Evolutionary conservation across 2,329 filamentous ascomycete species (phyloP).

Genomic region (Diaporthe ilicicola): DNA sequence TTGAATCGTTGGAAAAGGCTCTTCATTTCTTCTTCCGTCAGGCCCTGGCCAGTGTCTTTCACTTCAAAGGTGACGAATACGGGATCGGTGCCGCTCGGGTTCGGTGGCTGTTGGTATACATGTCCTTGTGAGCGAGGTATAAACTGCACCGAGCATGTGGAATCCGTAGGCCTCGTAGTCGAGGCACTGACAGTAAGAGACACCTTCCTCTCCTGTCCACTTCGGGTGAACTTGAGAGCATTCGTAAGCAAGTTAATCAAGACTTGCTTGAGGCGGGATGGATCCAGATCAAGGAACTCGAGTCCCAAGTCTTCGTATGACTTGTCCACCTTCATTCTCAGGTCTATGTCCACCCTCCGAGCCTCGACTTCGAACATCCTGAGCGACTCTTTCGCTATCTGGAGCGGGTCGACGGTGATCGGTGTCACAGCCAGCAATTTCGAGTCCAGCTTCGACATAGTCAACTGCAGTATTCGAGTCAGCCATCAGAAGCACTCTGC

Average conservation of each 20-base stretch:
- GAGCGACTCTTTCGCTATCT: conserved; percentile 71
- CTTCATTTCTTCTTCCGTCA: conserved; percentile 73
- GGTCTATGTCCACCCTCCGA: conserved; percentile 72
- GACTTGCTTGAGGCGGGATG: conserved; percentile 78
- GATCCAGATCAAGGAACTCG: conserved; percentile 75
- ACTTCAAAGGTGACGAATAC: conserved; percentile 78
- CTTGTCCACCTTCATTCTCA: conserved; percentile 69
- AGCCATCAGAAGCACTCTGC: not conserved
- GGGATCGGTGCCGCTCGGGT: conserved; percentile 49
- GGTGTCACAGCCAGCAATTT: conserved; percentile 78
- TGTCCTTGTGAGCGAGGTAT: conserved; percentile 64
- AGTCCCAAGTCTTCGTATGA: conserved; percentile 66
- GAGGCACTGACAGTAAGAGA: conserved; percentile 57
- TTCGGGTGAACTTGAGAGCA: conserved; percentile 84
- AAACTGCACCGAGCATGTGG: conserved; percentile 63
- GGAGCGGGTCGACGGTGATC: conserved; percentile 72
- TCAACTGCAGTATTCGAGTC: conserved; percentile 50
- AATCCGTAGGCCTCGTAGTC: conserved; percentile 47
- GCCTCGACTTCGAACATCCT: conserved; percentile 84
- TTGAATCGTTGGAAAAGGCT: conserved; percentile 78
- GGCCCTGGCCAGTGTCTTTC: conserved; percentile 77
- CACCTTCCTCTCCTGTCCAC: conserved; percentile 66
- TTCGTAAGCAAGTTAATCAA: conserved; percentile 84
- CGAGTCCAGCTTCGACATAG: conserved; percentile 79
- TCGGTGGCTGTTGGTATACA: conserved; percentile 46